Evolutionary conservation across 805 yeast species (phyloP).

Genomic region (Teunomyces aglyptinius): DNA sequence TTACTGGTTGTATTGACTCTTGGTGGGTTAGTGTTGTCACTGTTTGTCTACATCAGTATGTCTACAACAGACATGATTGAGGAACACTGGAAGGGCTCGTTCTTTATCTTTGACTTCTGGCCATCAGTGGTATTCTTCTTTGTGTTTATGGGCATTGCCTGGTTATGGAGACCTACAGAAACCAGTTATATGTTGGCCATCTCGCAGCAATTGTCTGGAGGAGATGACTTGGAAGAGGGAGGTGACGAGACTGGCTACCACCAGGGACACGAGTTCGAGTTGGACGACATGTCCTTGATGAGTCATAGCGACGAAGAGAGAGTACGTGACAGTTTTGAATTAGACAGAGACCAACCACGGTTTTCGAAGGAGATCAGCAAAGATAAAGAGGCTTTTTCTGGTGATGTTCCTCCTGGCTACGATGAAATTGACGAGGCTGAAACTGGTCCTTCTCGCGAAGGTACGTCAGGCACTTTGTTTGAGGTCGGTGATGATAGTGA

Average conservation of each 20-base stretch:
- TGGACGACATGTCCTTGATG: slow-evolving; percentile 55
- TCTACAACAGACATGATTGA: slow-evolving; percentile 75
- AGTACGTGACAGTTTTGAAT: slow-evolving; percentile 38
- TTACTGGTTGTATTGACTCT: slow-evolving; percentile 68
- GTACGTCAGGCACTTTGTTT: slow-evolving; percentile 33
- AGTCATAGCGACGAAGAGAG: slow-evolving; percentile 45
- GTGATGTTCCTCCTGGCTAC: slow-evolving; percentile 32
- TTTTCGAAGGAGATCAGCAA: slow-evolving; percentile 6
- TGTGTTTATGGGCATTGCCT: slow-evolving; percentile 78
- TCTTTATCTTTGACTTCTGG: slow-evolving; percentile 91
- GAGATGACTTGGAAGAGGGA: slow-evolving; percentile 51
- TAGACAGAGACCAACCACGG: slow-evolving; percentile 19
- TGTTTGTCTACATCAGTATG: slow-evolving; percentile 70
- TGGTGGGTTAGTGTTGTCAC: slow-evolving; percentile 66
- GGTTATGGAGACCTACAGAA: slow-evolving; percentile 97
- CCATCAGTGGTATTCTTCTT: slow-evolving; percentile 83
- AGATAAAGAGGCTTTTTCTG: neutral
- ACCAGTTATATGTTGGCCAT: slow-evolving; percentile 93
- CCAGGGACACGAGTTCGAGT: slow-evolving; percentile 51
- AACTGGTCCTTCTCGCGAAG: slow-evolving; percentile 7
- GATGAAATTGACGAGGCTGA: slow-evolving; percentile 14
- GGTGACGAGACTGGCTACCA: slow-evolving; percentile 33
- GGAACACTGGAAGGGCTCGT: slow-evolving; percentile 87
- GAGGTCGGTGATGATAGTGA: slow-evolving; percentile 36
- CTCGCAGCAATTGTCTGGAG: slow-evolving; percentile 77